Evolutionary conservation across 1,284 basidiomycete genomes (phyloP), one percentile per base, ranked within the genome.

Genomic region (Porodaedalea pini): DNA sequence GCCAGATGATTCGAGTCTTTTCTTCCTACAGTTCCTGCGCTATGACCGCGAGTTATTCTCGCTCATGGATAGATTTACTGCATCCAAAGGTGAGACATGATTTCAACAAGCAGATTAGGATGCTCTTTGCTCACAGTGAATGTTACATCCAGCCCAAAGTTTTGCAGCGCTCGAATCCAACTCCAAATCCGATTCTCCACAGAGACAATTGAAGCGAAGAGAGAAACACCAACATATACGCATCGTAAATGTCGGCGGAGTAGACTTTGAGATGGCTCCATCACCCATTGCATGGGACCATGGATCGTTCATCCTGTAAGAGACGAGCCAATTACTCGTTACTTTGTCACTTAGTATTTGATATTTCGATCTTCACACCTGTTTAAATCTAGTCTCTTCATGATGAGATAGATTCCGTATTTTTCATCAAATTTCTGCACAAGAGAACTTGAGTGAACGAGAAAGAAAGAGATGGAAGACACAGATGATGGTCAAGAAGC

Each of bases 221-320:
- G n/a, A 21, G n/a, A 47, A 11, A 15, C 21, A 27, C 3, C 10
- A 4, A 13, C 11, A 25, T 15, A 10, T 31, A 29, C 55, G 55
- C 4, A 51, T 51, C n/a, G 49, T 57, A 8, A 57, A 34, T 27
- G 55, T 57, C 15, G 55, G 51, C 43, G 48, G 48, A 3, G 39
- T 57, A 1, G 41, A 51, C 19, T 57, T 57, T 21, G 55, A 51
- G 32, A 57, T 57, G 37, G 34, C 44, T 10, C 19, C 44, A 11
- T 23, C 45, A 10, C 45, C 45, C 2, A 29, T 56, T 21, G 45
- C 44, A 10, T 49, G 54, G 44, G 36, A 56, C 11, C 54, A 56
- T 31, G 54, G 44, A n/a, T 36, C 32, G 11, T 50, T 27, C 39
- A n/a, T n/a, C n/a, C n/a, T n/a, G n/a, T n/a, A n/a, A 40, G 39